phyloP scores from a whole-genome alignment of 2,329 filamentous ascomycete species.

The Fusarium luffae region DNA sequence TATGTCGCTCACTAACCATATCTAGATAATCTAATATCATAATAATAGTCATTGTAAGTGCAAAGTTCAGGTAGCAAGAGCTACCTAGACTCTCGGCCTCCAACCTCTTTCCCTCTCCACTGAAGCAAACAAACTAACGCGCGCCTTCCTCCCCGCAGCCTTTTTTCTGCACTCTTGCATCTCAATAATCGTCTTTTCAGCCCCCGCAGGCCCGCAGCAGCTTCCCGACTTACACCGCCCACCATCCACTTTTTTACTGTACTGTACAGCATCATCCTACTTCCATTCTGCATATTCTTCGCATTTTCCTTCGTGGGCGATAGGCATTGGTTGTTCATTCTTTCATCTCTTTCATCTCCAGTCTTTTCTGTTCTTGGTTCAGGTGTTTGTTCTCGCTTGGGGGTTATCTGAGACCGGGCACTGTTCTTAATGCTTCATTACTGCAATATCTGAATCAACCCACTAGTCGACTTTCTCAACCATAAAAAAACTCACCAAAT shows the following conservation, averaged over 20 bases:
- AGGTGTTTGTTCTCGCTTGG: not conserved
- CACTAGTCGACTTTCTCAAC: constrained; percentile 10
- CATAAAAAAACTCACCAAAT: constrained; percentile 25
- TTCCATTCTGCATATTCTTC: constrained; percentile 14
- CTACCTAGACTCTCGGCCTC: no score
- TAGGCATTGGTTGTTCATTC: constrained; percentile 14
- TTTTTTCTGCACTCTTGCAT: constrained; percentile 15
- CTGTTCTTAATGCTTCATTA: constrained; percentile 27
- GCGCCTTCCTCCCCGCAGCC: constrained; percentile 26
- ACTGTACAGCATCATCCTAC: constrained; percentile 38
- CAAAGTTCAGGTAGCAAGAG: not conserved
- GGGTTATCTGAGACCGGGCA: not conserved
- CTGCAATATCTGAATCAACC: constrained; percentile 15
- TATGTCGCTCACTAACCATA: constrained; percentile 25
- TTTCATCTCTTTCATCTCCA: constrained; percentile 7
- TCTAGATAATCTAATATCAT: not conserved
- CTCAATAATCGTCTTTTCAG: constrained; percentile 17
- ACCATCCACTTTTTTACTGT: constrained; percentile 36
- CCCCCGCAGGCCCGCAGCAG: constrained; percentile 40
- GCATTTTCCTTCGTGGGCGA: constrained; percentile 10
- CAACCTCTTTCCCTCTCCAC: constrained; percentile 8
- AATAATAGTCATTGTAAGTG: constrained; percentile 28
- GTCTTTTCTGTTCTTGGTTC: constrained; percentile 7
- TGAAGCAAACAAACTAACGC: constrained; percentile 19
- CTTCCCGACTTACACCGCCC: constrained; percentile 47